Conservation (phyloP, 1,139 yeast species). For the Blastobotrys elegans region DNA sequence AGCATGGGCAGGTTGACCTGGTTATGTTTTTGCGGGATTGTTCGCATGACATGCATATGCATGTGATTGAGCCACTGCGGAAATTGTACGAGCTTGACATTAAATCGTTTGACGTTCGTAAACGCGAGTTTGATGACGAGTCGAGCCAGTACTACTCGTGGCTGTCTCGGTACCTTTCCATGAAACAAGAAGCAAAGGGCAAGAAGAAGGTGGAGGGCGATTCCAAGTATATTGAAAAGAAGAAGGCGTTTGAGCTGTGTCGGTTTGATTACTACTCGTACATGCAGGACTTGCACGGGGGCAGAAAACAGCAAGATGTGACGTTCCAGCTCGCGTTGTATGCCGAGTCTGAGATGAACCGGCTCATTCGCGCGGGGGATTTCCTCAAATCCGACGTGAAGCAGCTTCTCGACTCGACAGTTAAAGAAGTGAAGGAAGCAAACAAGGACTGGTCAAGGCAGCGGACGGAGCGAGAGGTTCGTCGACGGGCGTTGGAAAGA, state of each 20-base stretch:
- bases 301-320: slow-evolving; percentile 40
- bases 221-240: slow-evolving; percentile 54
- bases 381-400: slow-evolving; percentile 26
- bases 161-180: slow-evolving; percentile 62
- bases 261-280: slow-evolving; percentile 69
- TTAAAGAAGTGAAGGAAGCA: slow-evolving; percentile 34
- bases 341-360: slow-evolving; percentile 34
- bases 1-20: slow-evolving; percentile 21
- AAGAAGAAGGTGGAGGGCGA: slow-evolving; percentile 44
- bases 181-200: slow-evolving; percentile 47
- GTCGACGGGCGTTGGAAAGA: slow-evolving; percentile 36
- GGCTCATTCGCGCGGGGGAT: slow-evolving; percentile 27
- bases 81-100: slow-evolving; percentile 39
- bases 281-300: slow-evolving; percentile 55
- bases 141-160: slow-evolving; percentile 72
- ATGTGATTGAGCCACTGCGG: slow-evolving; percentile 39
- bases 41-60: slow-evolving; percentile 28
- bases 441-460: slow-evolving; percentile 38
- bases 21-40: slow-evolving; percentile 21
- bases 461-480: slow-evolving; percentile 39
- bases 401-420: slow-evolving; percentile 31
- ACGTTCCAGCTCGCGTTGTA: slow-evolving; percentile 36
- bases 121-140: slow-evolving; percentile 62
- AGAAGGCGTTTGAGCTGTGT: slow-evolving; percentile 60
- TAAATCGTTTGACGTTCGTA: slow-evolving; percentile 39